Conservation (phyloP, 2,329 filamentous ascomycete genomes). For the Pseudodiploospora longispora region DNA sequence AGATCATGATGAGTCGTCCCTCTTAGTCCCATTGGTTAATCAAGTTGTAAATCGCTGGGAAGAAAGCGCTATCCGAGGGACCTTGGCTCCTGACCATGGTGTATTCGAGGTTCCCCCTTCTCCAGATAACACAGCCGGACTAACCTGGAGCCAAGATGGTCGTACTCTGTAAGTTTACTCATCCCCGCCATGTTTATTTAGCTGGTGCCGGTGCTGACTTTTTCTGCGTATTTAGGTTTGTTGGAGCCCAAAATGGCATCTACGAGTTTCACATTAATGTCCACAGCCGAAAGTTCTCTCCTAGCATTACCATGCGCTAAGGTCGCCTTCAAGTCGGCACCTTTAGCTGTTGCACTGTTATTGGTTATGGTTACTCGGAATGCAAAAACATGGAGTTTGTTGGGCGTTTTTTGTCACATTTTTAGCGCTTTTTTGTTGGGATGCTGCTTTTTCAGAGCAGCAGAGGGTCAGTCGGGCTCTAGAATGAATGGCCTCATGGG, state of each 20-base stretch:
- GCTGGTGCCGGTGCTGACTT: slow-evolving; percentile 12
- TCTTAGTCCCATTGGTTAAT: slow-evolving; percentile 29
- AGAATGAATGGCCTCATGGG: no score
- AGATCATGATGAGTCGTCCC: slow-evolving; percentile 27
- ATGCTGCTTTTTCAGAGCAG: no score
- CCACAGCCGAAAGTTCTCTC: slow-evolving; percentile 50
- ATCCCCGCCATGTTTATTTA: not conserved
- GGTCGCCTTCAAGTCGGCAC: not conserved
- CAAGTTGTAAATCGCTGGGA: slow-evolving; percentile 30
- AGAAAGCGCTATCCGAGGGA: slow-evolving; percentile 26
- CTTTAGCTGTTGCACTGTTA: no score
- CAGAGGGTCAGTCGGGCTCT: no score
- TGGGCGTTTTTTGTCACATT: no score
- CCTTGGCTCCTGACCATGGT: slow-evolving; percentile 27
- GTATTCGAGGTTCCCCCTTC: slow-evolving; percentile 37
- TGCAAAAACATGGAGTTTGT: no score
- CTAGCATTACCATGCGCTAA: slow-evolving; percentile 45
- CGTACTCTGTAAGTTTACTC: slow-evolving; percentile 43
- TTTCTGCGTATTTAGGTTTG: slow-evolving; percentile 36
- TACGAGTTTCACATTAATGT: slow-evolving; percentile 65
- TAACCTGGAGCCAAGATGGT: slow-evolving; percentile 56
- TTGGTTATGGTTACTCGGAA: no score
- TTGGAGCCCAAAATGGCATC: slow-evolving; percentile 63
- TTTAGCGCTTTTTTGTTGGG: no score
- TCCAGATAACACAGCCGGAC: slow-evolving; percentile 51